Percentiles rank a stretch among this genome's conserved stretches.
Evolutionary conservation across 1,284 basidiomycete species (phyloP).

Genomic region (Omphalotus olearius): DNA sequence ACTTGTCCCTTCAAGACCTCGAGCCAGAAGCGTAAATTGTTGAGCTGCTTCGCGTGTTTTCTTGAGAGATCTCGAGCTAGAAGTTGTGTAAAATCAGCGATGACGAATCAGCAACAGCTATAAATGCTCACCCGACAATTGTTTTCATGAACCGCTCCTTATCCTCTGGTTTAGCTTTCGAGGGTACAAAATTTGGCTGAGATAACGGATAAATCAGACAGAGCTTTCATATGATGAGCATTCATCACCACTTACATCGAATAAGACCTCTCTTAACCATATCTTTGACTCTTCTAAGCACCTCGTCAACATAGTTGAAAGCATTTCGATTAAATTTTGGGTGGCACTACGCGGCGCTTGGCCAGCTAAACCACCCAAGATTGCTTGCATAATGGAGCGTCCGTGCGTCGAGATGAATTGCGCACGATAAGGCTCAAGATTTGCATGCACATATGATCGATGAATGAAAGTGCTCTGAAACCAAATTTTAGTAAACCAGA

Average conservation of each 20-base stretch:
- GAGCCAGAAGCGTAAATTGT: conserved; percentile 69
- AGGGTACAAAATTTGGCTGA: conserved; percentile 61
- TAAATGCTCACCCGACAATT: conserved; percentile 59
- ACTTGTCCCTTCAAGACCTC: conserved; percentile 71
- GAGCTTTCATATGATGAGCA: too few relatives aligned
- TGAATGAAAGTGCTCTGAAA: conserved; percentile 57
- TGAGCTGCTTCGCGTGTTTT: conserved; percentile 70
- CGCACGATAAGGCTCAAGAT: conserved; percentile 24
- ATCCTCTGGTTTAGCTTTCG: conserved; percentile 60
- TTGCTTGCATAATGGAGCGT: conserved; percentile 61
- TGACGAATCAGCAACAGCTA: background rate
- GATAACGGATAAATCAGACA: background rate
- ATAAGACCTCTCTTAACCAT: conserved; percentile 74
- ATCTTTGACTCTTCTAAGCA: conserved; percentile 47
- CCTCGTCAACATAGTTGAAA: conserved; percentile 61
- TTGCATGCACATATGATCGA: conserved; percentile 50
- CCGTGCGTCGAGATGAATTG: conserved; percentile 61
- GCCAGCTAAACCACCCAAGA: conserved; percentile 76
- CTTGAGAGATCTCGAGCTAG: conserved; percentile 59
- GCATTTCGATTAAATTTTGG: conserved; percentile 77
- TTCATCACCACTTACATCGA: conserved; percentile 46
- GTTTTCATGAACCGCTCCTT: conserved; percentile 78
- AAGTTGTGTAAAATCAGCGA: conserved; percentile 5
- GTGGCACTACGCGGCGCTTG: conserved; percentile 80
- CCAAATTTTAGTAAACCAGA: background rate